Base-by-base conservation (phyloP, 495 filamentous ascomycete species). In the Aspergillus sclerotioniger region DNA sequence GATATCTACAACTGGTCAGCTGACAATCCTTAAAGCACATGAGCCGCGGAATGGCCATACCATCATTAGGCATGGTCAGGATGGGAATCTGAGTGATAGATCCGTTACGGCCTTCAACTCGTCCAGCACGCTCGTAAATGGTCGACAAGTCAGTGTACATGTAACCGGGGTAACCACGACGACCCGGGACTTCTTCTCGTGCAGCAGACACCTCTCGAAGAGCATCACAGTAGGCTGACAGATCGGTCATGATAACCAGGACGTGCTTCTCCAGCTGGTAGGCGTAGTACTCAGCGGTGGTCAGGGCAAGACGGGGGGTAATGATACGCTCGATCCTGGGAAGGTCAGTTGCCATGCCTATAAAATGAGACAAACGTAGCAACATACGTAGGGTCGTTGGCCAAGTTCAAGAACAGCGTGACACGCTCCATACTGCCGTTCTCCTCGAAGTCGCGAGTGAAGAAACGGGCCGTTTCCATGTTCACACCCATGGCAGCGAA, bases 141-240 rank as follows among this genome's bases (percentile, higher is more conserved):
- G 95, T 99, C 49, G 95, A 96, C 84, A 99, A 89, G 87, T 99
- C 95, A 55, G 95, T 99, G 82, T 99, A 99, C 95, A 99, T 99
- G 82, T 99, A 99, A 91, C 95, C 95, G 51, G 95, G 95, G 80
- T 96, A 99, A 81, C 95, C 95, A 84, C 95, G 92, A 75, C 95
- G 93, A 82, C 95, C 95, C 57, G 95, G 95, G 44, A 99, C 95
- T 89, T 99, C 95, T 84, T 99, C 95, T 76, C 95, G 84, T 41
- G 95, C 95, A 46, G 95, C 92, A 15, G 95, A 99, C 43, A 97
- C 92, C 74, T 97, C 95, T 77, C 95, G 95, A 60, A 99, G 86
- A 61, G 95, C 95, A 74, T 99, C 95, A 72, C 95, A 99, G 82
- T 98, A 99, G 16, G 95, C 90, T 10, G 95, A 92, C 43, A 99